Evolutionary conservation across 352 stramenopile genomes (phyloP).

Genomic region (Globisporangium polare): DNA sequence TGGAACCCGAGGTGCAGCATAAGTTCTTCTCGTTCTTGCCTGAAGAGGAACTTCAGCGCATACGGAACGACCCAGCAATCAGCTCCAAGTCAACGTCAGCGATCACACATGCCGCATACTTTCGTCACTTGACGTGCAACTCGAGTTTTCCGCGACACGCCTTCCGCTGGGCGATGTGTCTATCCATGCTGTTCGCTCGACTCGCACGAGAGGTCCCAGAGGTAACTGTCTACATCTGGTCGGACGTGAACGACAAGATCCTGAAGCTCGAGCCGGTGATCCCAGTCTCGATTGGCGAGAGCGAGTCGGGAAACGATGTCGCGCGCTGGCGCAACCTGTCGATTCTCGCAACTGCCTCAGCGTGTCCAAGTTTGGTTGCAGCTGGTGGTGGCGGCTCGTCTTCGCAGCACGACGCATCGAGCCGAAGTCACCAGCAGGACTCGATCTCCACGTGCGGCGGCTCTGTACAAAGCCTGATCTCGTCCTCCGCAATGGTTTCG

Average conservation of each 20-base stretch:
- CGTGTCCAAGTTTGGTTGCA: constrained; percentile 33
- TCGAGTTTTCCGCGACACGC: constrained; percentile 16
- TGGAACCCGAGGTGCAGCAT: constrained; percentile 24
- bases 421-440: neutral
- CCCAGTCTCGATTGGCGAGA: constrained; percentile 12
- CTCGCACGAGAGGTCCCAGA: constrained; percentile 40
- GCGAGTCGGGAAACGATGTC: constrained; percentile 21
- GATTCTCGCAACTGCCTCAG: constrained; percentile 47
- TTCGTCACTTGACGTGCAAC: constrained; percentile 13
- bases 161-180: constrained; percentile 55
- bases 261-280: constrained; percentile 60
- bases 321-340: constrained; percentile 65
- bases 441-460: constrained; percentile 1
- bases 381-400: neutral
- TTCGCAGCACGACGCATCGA: neutral
- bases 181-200: constrained; percentile 39
- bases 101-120: neutral
- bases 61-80: neutral
- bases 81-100: neutral
- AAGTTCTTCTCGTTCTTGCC: constrained; percentile 30
- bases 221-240: constrained; percentile 65
- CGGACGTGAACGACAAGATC: constrained; percentile 55
- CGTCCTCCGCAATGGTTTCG: constrained; percentile 28
- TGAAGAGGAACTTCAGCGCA: constrained; percentile 1
- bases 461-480: constrained; percentile 37